phyloP scores from a whole-genome alignment of 179 eudicot species.

The Beta macrorhiza region DNA sequence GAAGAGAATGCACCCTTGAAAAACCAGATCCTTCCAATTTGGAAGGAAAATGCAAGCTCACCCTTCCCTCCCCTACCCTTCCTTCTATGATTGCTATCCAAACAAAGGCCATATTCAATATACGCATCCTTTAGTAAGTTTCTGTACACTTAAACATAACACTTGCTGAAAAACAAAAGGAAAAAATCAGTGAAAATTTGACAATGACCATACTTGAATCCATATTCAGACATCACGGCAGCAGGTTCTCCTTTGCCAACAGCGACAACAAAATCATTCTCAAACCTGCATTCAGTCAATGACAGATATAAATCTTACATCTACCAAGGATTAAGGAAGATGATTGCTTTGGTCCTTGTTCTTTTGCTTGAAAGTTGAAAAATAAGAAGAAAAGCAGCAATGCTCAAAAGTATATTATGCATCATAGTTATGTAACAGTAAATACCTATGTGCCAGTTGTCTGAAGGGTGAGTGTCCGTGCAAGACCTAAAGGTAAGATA shows the following conservation, averaged over 20 bases:
- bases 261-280: constrained; percentile 70
- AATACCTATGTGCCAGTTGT: constrained; percentile 58
- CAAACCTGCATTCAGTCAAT: constrained; percentile 44
- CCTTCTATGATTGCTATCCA: too few relatives aligned
- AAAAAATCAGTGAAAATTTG: not conserved
- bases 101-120: too few relatives aligned
- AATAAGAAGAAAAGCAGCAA: not conserved
- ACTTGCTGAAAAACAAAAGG: not conserved
- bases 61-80: too few relatives aligned
- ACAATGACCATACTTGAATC: constrained; percentile 65
- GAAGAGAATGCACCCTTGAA: too few relatives aligned
- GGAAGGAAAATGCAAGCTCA: too few relatives aligned
- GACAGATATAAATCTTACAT: constrained; percentile 7
- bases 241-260: constrained; percentile 99
- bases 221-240: constrained; percentile 81
- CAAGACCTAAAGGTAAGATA: constrained; percentile 54
- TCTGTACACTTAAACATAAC: too few relatives aligned
- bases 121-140: not conserved
- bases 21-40: too few relatives aligned
- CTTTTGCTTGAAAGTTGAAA: constrained; percentile 2
- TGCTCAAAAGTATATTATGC: not conserved
- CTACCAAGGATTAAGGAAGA: not conserved
- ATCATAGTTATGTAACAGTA: not conserved
- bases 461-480: constrained; percentile 94
- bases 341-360: not conserved